Percentiles rank a stretch among this genome's conserved stretches.
Conservation (phyloP, 345 rosid species). For the Jatropha curcas region DNA sequence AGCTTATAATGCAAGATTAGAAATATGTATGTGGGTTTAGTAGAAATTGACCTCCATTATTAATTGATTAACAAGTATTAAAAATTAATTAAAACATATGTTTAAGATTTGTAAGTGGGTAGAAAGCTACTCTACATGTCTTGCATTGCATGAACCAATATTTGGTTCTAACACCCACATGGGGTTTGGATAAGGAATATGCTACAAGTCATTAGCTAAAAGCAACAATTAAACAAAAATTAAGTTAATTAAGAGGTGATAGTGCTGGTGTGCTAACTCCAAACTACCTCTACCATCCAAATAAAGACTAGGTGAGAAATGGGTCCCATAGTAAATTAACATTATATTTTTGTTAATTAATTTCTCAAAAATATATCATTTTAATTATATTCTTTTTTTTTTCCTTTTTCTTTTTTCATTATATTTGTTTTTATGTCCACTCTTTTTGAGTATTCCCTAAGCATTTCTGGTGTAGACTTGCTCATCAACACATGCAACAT, state of each 20-base stretch:
- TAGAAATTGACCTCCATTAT: not conserved
- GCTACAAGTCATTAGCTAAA: conserved; percentile 12
- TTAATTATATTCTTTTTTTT: not conserved
- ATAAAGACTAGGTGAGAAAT: not conserved
- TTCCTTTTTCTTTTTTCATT: not conserved
- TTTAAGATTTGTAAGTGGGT: not conserved
- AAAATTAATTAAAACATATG: not conserved
- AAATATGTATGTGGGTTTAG: not conserved
- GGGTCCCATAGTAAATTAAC: conserved; percentile 11
- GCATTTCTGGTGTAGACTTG: conserved; percentile 34
- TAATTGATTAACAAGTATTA: no score
- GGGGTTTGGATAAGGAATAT: conserved; percentile 18
- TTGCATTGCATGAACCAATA: conserved; percentile 14
- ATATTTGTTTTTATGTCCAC: not conserved
- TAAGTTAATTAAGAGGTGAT: not conserved
- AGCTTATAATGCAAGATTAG: not conserved
- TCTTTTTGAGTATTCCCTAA: conserved; percentile 29
- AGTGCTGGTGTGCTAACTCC: conserved; percentile 23
- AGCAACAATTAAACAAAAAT: conserved; percentile 5
- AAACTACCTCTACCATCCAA: conserved; percentile 10
- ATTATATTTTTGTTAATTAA: not conserved
- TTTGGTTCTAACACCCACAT: conserved; percentile 26
- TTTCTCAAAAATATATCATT: not conserved
- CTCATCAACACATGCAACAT: conserved; percentile 27
- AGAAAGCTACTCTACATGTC: conserved; percentile 3